A percentile compares a stretch with the other conserved stretches of the same genome.
These are phyloP conservation scores for Setaria viridis DNA, from an alignment of 202 grass and related monocot genomes.

Conservation along the genomic window DNA sequence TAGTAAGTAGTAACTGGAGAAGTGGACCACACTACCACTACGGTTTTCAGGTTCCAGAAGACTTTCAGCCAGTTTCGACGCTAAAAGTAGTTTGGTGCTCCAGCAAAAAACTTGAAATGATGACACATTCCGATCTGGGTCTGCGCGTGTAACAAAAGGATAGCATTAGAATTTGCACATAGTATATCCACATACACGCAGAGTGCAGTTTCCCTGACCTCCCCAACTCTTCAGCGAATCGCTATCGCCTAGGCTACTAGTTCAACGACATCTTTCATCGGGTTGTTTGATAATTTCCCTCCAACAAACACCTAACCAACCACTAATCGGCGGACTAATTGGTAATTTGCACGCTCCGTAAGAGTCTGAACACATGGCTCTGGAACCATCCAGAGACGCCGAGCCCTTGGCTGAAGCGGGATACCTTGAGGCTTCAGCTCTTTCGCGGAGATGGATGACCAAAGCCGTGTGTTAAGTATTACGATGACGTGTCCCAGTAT, in stretches of 20 bases:
- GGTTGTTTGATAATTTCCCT: slow-evolving; percentile 29
- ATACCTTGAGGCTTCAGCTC: background rate
- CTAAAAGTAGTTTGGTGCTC: background rate
- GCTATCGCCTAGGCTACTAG: background rate
- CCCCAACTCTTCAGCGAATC: background rate
- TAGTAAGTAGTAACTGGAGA: background rate
- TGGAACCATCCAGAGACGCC: slow-evolving; percentile 3
- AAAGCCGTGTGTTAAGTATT: background rate
- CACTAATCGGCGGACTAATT: background rate
- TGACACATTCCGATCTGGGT: too few relatives aligned
- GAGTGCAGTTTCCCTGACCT: background rate
- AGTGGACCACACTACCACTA: background rate
- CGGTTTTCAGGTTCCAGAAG: too few relatives aligned
- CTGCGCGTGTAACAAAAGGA: too few relatives aligned
- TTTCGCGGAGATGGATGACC: background rate
- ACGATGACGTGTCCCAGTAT: background rate
- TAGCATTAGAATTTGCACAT: too few relatives aligned
- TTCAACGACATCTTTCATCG: slow-evolving; percentile 2
- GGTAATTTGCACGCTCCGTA: background rate
- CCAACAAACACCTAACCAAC: slow-evolving; percentile 35
- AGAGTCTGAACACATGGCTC: background rate
- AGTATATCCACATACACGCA: background rate
- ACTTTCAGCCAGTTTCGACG: background rate
- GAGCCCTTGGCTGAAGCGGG: background rate
- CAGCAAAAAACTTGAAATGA: too few relatives aligned